These are phyloP conservation scores for Mitragyna speciosa DNA, from an alignment of 257 asterid genomes.

Conservation along the genomic window DNA sequence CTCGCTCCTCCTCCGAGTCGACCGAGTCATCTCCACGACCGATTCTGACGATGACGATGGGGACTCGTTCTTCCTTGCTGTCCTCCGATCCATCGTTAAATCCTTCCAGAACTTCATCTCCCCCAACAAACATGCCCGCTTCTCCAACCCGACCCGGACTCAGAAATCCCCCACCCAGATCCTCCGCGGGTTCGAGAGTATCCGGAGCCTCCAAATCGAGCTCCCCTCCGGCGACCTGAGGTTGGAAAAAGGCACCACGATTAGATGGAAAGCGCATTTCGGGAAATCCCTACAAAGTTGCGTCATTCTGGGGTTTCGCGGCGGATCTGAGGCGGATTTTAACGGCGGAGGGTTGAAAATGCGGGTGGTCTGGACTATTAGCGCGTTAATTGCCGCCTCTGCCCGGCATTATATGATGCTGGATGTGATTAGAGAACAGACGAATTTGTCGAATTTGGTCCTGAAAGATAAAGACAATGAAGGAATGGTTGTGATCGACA, in stretches of 20 bases:
- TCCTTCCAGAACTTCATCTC: constrained; percentile 38
- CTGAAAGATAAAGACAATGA: constrained; percentile 53
- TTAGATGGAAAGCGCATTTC: constrained; percentile 57
- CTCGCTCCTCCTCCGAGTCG: constrained; percentile 63
- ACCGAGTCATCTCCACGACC: constrained; percentile 53
- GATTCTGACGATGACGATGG: constrained; percentile 33
- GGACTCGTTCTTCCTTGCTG: constrained; percentile 33
- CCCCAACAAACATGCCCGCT: constrained; percentile 15
- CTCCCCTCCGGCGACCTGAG: constrained; percentile 58
- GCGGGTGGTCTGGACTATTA: constrained; percentile 71
- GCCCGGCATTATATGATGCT: constrained; percentile 60
- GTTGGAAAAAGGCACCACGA: constrained; percentile 45
- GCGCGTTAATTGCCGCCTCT: constrained; percentile 64
- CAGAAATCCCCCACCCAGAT: constrained; percentile 57
- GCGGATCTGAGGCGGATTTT: constrained; percentile 29
- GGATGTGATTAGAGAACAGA: constrained; percentile 53
- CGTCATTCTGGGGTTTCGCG: constrained; percentile 52
- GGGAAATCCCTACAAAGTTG: constrained; percentile 53
- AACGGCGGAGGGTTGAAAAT: constrained; percentile 46
- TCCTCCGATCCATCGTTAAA: constrained; percentile 44
- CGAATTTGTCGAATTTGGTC: constrained; percentile 34
- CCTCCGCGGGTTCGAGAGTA: constrained; percentile 46
- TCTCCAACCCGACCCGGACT: constrained; percentile 15
- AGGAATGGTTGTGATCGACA: constrained; percentile 51
- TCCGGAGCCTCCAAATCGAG: constrained; percentile 47